Base-by-base conservation (phyloP, 805 yeast genomes). In the Saturnispora zaruensis region DNA sequence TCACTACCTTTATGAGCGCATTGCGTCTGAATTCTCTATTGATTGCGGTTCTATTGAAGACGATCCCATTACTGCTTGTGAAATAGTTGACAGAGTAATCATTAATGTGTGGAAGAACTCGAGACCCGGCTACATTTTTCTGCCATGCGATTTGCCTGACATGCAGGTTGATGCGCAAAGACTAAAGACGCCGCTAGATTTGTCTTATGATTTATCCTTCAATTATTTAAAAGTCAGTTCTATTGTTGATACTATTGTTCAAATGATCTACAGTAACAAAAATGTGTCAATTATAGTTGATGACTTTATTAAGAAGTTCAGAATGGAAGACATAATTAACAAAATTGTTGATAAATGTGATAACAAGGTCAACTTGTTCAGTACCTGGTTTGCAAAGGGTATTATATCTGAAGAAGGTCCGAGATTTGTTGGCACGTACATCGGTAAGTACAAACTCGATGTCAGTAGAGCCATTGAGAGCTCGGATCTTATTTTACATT, bases 41-140 rank as follows among this genome's bases (percentile, higher is more conserved):
- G 71, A 78, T 25, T 69, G 75, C 41, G 84, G 74, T 53, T 66
- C 74, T 41, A 62, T 82, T 38, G 69, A 64, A 14, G 59, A 57
- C 23, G 73, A 77, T 57, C 68, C 75, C 1, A 57, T 60, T 0
- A 64, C 66, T 5, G 85, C 82, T 0, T 73, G 82, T 46, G 69
- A 67, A n/a, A 79, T 82, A 61, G 77, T 90, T 48, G 96, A 90
- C 65, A 67, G 70, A 16, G 87, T 86, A 4, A 75, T 90, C 48
- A 61, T 63, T 38, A 69, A 74, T 21, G 76, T 87, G 44, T 71
- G 78, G 62, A 69, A 63, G 41, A 70, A 76, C 45, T 78, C 82
- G 20, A 78, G 87, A 64, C 97, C 97, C 0, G 96, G 95, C 6
- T 88, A 86, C 59, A 63, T 90, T 43, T 87, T 80, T 61, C 66